Base-by-base conservation (phyloP, 495 filamentous ascomycete species). In the Lophiotrema nucula region DNA sequence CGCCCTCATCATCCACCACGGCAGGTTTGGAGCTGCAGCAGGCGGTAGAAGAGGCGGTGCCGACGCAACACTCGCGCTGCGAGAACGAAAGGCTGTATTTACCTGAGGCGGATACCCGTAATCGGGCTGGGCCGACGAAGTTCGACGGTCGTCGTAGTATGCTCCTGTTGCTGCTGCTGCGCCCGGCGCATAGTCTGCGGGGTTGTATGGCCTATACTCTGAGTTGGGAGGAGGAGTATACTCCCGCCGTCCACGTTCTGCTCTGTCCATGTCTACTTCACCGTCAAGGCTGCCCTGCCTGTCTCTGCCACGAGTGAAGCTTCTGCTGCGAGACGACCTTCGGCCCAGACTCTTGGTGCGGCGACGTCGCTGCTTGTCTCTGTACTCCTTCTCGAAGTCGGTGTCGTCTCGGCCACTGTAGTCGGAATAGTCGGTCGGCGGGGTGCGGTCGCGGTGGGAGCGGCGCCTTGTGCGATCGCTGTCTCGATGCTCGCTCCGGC, bases 121-220 rank as follows among this genome's bases (percentile, higher is more conserved):
- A 15, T 65, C 60, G n/a, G 55, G 54, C 10, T 24, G 43, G 38
- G 39, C 48, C 16, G 63, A 56, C 24, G 56, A 51, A 1, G 56
- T 16, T 10, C 57, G 63, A 35, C 58, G 53, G 47, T 60, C 51
- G 27, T 60, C 48, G 47, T 65, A 52, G 35, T 61, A 47, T 22
- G 25, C 41, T 6, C 11, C 10, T 12, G 31, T 53, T 53, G 5
- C 10, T 11, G 18, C 39, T 8, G 53, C 28, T 16, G 42, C 16
- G 0, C 56, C 13, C 16, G 57, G 43, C 22, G 63, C 60, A 51
- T 67, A 67, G 47, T 67, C 65, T 37, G 42, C 47, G n/a, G 65
- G 65, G 39, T 67, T 64, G 65, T 67, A 67, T 1, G 65, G 60
- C 47, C 44, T 56, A 23, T 67, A 67, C 47, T 59, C 54, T 31